These are phyloP conservation scores for Rutidosis leptorrhynchoides DNA, from an alignment of 129 eudicot species.

Conservation along the genomic window DNA sequence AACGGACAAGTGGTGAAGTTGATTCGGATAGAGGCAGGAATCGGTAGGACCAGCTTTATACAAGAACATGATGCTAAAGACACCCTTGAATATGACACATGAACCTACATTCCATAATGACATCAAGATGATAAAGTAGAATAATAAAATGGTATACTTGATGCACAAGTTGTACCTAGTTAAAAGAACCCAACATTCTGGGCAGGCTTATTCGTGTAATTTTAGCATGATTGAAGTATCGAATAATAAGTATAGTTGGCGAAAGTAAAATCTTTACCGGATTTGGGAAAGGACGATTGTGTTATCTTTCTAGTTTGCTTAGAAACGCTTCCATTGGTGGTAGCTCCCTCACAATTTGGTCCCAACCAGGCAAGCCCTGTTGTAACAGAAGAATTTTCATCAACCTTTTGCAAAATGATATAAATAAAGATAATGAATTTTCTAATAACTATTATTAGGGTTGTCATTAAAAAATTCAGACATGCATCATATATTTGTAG, in stretches of 20 bases:
- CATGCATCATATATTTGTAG: too few species aligned
- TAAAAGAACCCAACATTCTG: conserved; percentile 4
- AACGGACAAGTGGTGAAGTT: conserved; percentile 4
- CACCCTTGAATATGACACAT: background rate
- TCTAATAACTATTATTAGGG: too few species aligned
- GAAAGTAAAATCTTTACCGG: conserved; percentile 14
- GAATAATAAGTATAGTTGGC: background rate
- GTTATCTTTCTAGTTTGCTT: conserved; percentile 91
- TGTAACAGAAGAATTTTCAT: background rate
- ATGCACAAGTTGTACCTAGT: conserved; percentile 24
- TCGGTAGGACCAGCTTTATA: conserved; percentile 15
- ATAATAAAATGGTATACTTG: conserved; percentile 10
- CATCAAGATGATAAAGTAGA: conserved; percentile 22
- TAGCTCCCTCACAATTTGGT: conserved; percentile 75
- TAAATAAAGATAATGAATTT: too few species aligned
- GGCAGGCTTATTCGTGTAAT: background rate
- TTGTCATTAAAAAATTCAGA: too few species aligned
- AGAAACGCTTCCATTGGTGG: conserved; percentile 87
- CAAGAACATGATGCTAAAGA: conserved; percentile 31
- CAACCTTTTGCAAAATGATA: too few species aligned
- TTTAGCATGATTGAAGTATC: background rate
- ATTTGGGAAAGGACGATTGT: conserved; percentile 7
- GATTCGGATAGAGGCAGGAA: conserved; percentile 3
- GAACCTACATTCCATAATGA: conserved; percentile 3
- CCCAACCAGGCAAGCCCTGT: conserved; percentile 96